phyloP scores from a whole-genome alignment of 768 basidiomycete genomes.

The Boletellus emodensis region DNA sequence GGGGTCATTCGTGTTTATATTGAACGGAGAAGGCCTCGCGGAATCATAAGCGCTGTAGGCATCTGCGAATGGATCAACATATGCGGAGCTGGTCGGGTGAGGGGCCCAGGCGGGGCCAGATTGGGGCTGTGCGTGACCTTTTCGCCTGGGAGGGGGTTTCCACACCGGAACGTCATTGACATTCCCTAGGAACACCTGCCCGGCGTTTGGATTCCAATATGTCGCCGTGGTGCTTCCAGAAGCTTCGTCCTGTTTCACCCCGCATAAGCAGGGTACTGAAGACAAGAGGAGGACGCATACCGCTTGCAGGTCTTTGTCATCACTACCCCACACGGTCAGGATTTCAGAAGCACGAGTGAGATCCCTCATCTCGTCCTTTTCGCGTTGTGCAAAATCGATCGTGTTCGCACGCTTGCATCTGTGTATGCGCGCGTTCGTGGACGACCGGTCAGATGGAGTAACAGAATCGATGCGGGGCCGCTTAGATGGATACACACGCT shows the following conservation, averaged over 20 bases:
- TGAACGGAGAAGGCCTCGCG: conserved; percentile 33
- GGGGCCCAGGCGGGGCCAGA: neutral
- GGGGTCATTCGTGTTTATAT: conserved; percentile 39
- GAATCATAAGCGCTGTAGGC: conserved; percentile 8
- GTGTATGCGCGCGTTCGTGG: conserved; percentile 18
- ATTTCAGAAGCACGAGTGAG: conserved; percentile 83
- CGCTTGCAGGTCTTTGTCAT: conserved; percentile 9
- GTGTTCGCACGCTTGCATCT: conserved; percentile 47
- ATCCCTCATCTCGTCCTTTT: conserved; percentile 88
- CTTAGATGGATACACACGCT: neutral
- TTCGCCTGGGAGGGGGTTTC: conserved; percentile 22
- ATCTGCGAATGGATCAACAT: conserved; percentile 17
- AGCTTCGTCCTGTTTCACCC: conserved; percentile 15
- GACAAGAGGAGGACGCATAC: conserved; percentile 2
- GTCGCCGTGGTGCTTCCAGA: conserved; percentile 36
- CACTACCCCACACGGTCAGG: conserved; percentile 39
- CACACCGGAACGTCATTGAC: conserved; percentile 69
- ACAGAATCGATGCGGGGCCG: neutral
- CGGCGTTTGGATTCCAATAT: conserved; percentile 52
- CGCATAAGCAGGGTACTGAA: conserved; percentile 2
- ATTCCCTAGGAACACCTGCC: conserved; percentile 81
- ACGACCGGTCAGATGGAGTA: neutral
- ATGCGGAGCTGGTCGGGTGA: conserved; percentile 4
- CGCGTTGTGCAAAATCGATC: conserved; percentile 77
- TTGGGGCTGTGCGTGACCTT: neutral